Evolutionary conservation across 371 early-diverging fungal species (phyloP), one percentile per base, ranked within the genome.

Genomic region (Circinella umbellata): DNA sequence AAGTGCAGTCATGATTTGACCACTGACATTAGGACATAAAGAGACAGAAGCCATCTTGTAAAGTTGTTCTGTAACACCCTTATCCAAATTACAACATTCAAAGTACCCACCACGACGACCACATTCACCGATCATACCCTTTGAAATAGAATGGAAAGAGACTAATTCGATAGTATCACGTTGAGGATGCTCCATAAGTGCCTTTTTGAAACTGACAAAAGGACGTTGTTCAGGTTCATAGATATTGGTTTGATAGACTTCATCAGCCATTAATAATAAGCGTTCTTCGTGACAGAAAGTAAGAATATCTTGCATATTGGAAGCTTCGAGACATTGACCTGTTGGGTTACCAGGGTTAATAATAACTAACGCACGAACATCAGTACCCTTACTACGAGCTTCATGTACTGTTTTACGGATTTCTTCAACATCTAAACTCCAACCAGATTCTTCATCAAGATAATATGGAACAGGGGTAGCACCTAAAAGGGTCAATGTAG

Each of bases 301-400:
- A 59, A 98, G 88, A 60, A 98, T 92, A 65, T 94, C 94, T 11
- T 84, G 80, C 88, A 99, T 96, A 76, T 95, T 94, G 42, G 88
- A 87, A 69, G 88, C 88, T 4, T 84, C 75, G 39, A 99, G 84
- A 69, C 93, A 93, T 75, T 95, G 94, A 62, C 99, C 99, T 10
- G 98, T 97, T 6, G 99, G 99, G 86, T 99, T 99, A 49, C 98
- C 99, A 18, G 99, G 99, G 78, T 99, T 99, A 80, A 99, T 98
- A 63, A 99, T 94, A 66, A 93, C 95, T 27, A 99, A 80, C 0
- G 98, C 98, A 59, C 97, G 93, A 4, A 97, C 96, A 63, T 99
- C 95, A 17, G 89, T 73, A 36, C 94, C 95, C 8, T 86, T 71
- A n/a, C 71, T 72, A 61, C 93, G 89, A 4, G 95, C 93, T 68